Conservation (phyloP, 768 basidiomycete species). For the Hygrocybe punicea region DNA sequence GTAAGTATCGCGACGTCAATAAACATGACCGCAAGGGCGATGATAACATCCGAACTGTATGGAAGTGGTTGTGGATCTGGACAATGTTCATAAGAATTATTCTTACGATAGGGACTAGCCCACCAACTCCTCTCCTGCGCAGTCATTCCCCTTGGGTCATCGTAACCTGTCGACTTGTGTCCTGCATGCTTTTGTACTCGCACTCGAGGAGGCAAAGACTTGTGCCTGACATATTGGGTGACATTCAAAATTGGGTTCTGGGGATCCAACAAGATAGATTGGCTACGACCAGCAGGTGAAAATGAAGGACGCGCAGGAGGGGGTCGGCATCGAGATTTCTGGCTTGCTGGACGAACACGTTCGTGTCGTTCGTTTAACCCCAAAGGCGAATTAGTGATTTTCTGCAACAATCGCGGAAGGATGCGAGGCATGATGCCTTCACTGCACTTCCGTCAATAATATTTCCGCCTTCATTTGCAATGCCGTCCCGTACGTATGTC, state of each 20-base stretch:
- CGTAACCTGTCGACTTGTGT: slow-evolving; percentile 20
- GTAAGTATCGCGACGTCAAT: slow-evolving; percentile 49
- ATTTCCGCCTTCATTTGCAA: background rate
- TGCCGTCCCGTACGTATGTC: background rate
- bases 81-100: slow-evolving; percentile 14
- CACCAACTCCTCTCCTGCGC: slow-evolving; percentile 61
- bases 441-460: too few species aligned
- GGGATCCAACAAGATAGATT: slow-evolving; percentile 60
- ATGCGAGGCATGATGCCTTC: slow-evolving; percentile 59
- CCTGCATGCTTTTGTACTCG: slow-evolving; percentile 21
- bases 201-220: slow-evolving; percentile 51
- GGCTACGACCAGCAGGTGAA: slow-evolving; percentile 42
- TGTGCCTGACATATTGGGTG: slow-evolving; percentile 51
- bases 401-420: slow-evolving; percentile 58
- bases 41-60: slow-evolving; percentile 68
- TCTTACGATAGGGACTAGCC: slow-evolving; percentile 74
- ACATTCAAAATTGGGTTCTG: slow-evolving; percentile 55
- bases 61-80: slow-evolving; percentile 4
- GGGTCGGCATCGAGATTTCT: slow-evolving; percentile 37
- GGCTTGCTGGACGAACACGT: slow-evolving; percentile 4
- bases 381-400: slow-evolving; percentile 27
- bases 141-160: slow-evolving; percentile 57
- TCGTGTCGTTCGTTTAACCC: background rate
- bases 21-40: slow-evolving; percentile 59
- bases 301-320: slow-evolving; percentile 41